Evolutionary conservation across 768 basidiomycete species (phyloP).

Genomic region (Suillus cothurnatus): DNA sequence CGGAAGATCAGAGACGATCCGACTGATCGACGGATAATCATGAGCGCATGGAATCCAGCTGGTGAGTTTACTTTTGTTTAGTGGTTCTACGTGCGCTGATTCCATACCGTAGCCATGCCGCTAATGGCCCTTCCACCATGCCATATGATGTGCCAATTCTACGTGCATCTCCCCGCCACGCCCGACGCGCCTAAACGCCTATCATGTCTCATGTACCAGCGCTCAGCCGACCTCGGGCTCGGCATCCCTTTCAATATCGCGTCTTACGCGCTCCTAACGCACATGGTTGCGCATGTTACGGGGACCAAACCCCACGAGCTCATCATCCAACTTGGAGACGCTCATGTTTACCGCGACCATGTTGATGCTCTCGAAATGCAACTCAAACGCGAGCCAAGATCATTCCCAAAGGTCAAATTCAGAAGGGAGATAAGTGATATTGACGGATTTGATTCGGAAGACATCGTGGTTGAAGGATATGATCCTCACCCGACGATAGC

Average conservation of each 20-base stretch:
- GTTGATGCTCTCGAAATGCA: conserved; percentile 85
- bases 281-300: conserved; percentile 96
- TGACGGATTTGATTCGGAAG: conserved; percentile 78
- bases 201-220: conserved; percentile 96
- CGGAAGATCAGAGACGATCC: conserved; percentile 91
- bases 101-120: conserved; percentile 66
- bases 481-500: conserved; percentile 79
- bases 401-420: conserved; percentile 84
- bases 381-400: conserved; percentile 71
- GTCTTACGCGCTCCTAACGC: conserved; percentile 94
- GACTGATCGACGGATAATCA: conserved; percentile 89
- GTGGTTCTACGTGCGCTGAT: neutral
- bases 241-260: conserved; percentile 99
- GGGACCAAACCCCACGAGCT: conserved; percentile 86
- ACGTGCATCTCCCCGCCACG: conserved; percentile 80
- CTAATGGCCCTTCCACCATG: conserved; percentile 98
- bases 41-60: conserved; percentile 98
- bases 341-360: conserved; percentile 95
- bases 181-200: conserved; percentile 63
- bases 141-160: conserved; percentile 99
- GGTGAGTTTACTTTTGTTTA: conserved; percentile 50
- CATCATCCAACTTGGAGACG: conserved; percentile 95
- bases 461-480: conserved; percentile 87
- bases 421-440: conserved; percentile 67
- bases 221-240: conserved; percentile 95